A percentile compares a stretch with the other conserved stretches of the same genome.
Conservation (phyloP, 2,329 filamentous ascomycete genomes). For the Herpotrichia juniperi region DNA sequence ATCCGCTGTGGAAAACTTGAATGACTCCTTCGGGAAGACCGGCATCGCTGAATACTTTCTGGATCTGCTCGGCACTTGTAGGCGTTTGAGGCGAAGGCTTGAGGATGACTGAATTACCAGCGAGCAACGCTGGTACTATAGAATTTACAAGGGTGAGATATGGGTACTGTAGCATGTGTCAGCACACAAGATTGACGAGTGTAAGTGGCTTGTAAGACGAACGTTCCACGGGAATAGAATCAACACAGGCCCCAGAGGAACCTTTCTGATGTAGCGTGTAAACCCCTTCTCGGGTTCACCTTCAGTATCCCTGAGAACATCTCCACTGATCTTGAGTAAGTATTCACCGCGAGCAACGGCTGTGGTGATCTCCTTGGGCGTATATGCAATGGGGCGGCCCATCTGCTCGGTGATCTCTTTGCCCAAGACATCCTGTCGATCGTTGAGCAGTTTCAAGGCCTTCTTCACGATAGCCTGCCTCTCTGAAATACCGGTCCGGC, state of each 20-base stretch:
- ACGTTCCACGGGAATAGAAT: slow-evolving; percentile 97
- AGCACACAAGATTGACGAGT: slow-evolving; percentile 17
- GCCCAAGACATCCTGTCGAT: slow-evolving; percentile 79
- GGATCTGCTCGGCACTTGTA: slow-evolving; percentile 84
- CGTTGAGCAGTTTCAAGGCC: slow-evolving; percentile 72
- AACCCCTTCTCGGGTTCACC: slow-evolving; percentile 88
- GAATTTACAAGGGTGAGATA: slow-evolving; percentile 94
- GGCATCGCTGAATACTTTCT: slow-evolving; percentile 76
- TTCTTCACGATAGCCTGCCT: slow-evolving; percentile 82
- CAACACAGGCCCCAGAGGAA: slow-evolving; percentile 84
- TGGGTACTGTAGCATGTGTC: slow-evolving; percentile 71
- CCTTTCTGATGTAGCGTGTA: slow-evolving; percentile 86
- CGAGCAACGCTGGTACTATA: slow-evolving; percentile 85
- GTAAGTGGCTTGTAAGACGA: slow-evolving; percentile 50
- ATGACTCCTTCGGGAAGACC: slow-evolving; percentile 84
- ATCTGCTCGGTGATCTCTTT: slow-evolving; percentile 91
- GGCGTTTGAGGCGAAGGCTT: slow-evolving; percentile 97
- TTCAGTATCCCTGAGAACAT: slow-evolving; percentile 77
- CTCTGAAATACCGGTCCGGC: slow-evolving; percentile 74
- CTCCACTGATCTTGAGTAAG: slow-evolving; percentile 80
- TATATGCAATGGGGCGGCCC: slow-evolving; percentile 90
- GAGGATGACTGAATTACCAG: slow-evolving; percentile 88
- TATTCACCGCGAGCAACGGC: slow-evolving; percentile 87
- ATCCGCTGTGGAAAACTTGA: slow-evolving; percentile 91
- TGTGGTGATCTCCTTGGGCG: slow-evolving; percentile 81